A percentile compares a stretch with the other conserved stretches of the same genome.
Evolutionary conservation across 768 basidiomycete species (phyloP).

Genomic region (Filobasidium floriforme): DNA sequence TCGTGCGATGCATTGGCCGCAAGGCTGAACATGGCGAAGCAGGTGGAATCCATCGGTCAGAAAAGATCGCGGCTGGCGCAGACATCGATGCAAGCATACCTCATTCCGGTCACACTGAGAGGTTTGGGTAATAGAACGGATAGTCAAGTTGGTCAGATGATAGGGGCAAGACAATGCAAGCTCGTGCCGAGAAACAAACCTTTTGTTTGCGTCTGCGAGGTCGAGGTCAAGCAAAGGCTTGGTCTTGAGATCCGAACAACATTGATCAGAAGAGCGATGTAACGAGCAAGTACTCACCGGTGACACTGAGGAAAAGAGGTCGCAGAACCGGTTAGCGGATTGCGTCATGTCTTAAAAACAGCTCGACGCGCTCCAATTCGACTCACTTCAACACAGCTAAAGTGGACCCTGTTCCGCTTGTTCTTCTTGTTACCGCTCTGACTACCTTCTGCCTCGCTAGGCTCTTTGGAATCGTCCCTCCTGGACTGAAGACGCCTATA

Average conservation of each 20-base stretch:
- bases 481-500: background rate
- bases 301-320: constrained; percentile 1
- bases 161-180: background rate
- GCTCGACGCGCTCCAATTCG: too few species aligned
- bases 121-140: background rate
- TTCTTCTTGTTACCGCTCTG: constrained; percentile 5
- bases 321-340: background rate
- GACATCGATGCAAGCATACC: background rate
- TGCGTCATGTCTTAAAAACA: background rate
- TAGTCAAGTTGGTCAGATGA: background rate
- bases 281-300: constrained; percentile 5
- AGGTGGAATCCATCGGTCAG: background rate
- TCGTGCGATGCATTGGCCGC: constrained; percentile 43
- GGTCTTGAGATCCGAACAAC: too few species aligned
- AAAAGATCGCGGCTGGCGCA: too few species aligned
- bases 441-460: constrained; percentile 6
- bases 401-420: constrained; percentile 42
- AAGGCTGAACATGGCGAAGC: constrained; percentile 29
- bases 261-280: too few species aligned
- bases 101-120: constrained; percentile 11
- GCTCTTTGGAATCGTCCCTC: background rate
- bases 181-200: constrained; percentile 1
- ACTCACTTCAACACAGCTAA: constrained; percentile 35
- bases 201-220: constrained; percentile 43
- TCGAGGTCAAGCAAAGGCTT: too few species aligned